Evolutionary conservation across 2,329 filamentous ascomycete species (phyloP).

Genomic region (Colletotrichum eremochloae): DNA sequence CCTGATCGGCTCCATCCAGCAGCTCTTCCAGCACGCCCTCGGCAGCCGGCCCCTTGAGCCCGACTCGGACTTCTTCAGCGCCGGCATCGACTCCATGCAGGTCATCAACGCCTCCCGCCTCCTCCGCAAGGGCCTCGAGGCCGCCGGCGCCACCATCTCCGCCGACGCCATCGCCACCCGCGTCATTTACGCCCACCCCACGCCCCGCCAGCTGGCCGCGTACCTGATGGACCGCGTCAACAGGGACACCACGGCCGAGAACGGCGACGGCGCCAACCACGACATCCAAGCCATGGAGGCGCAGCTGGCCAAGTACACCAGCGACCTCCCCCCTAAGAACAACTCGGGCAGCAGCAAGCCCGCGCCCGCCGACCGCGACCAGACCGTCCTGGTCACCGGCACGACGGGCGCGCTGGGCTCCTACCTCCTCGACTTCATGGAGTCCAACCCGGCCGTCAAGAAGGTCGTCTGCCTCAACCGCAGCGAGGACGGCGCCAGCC

Average conservation of each 20-base stretch:
- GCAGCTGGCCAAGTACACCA: conserved; percentile 53
- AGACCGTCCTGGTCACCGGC: conserved; percentile 45
- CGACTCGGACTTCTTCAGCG: conserved; percentile 54
- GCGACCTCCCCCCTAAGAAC: conserved; percentile 47
- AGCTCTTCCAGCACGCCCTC: conserved; percentile 43
- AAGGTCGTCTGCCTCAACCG: conserved; percentile 65
- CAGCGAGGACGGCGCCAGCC: conserved; percentile 55
- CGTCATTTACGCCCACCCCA: conserved; percentile 56
- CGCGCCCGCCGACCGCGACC: conserved; percentile 49
- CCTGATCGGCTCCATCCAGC: conserved; percentile 46
- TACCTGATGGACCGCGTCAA: conserved; percentile 48
- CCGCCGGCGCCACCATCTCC: conserved; percentile 50
- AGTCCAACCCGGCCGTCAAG: conserved; percentile 51
- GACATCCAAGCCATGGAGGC: conserved; percentile 50
- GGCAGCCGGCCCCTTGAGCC: conserved; percentile 41
- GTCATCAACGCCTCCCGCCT: conserved; percentile 54
- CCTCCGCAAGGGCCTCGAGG: conserved; percentile 51
- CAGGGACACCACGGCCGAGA: conserved; percentile 9
- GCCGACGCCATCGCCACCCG: conserved; percentile 53
- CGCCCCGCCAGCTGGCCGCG: conserved; percentile 50
- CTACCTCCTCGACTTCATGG: conserved; percentile 48
- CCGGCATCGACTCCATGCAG: conserved; percentile 57
- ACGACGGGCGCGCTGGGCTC: conserved; percentile 36
- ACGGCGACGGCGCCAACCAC: conserved; percentile 33
- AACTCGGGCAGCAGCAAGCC: conserved; percentile 45